Evolutionary conservation across 140 eudicot species (phyloP).

Genomic region (Stevia rebaudiana): DNA sequence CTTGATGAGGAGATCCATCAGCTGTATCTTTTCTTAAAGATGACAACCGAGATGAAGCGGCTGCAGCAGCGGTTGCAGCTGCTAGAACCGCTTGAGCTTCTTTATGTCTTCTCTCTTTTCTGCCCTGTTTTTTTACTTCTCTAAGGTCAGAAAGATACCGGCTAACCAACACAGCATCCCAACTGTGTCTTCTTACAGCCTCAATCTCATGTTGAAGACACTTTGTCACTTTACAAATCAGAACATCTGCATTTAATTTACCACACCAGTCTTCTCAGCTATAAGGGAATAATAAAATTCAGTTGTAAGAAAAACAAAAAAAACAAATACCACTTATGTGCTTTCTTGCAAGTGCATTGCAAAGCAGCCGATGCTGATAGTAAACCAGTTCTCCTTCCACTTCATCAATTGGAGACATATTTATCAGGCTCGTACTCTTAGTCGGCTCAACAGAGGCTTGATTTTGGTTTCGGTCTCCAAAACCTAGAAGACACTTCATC

Average conservation of each 20-base stretch:
- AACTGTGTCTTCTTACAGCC: slow-evolving; percentile 46
- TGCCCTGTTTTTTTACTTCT: slow-evolving; percentile 83
- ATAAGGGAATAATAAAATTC: too few species aligned
- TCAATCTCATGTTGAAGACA: slow-evolving; percentile 68
- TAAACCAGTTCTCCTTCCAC: slow-evolving; percentile 91
- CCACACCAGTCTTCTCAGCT: too few species aligned
- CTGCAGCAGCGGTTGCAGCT: slow-evolving; percentile 98
- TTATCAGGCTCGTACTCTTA: slow-evolving; percentile 37
- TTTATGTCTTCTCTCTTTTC: slow-evolving; percentile 84
- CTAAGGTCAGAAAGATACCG: slow-evolving; percentile 70
- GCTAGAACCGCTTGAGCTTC: slow-evolving; percentile 95
- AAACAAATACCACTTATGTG: slow-evolving; percentile 47
- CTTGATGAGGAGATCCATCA: slow-evolving; percentile 53
- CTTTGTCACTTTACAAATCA: slow-evolving; percentile 56
- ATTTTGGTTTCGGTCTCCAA: slow-evolving; percentile 33
- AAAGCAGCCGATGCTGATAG: slow-evolving; percentile 60
- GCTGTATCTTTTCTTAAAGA: slow-evolving; percentile 75
- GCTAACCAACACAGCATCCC: slow-evolving; percentile 80
- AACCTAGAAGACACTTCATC: slow-evolving; percentile 34
- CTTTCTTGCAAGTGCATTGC: slow-evolving; percentile 55
- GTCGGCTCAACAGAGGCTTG: slow-evolving; percentile 37
- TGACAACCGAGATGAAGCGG: slow-evolving; percentile 83
- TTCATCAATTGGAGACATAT: slow-evolving; percentile 70
- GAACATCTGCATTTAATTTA: slow-evolving; percentile 47
- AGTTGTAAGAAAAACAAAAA: slow-evolving; percentile 7